Conservation (phyloP, 768 basidiomycete genomes). For the Leccinellum luteum region DNA sequence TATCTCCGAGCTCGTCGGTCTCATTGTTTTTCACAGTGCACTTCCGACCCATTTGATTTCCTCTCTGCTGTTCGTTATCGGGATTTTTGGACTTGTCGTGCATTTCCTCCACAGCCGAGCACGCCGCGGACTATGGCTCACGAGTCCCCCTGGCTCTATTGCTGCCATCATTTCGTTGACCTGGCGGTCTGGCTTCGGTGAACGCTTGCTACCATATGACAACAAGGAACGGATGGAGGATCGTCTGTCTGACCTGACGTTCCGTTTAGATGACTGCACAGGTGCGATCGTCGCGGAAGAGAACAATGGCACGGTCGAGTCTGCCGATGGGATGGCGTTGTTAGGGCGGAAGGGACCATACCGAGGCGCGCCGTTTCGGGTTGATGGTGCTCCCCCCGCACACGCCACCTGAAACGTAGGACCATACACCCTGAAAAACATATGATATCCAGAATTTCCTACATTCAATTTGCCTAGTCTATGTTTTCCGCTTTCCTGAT, state of each 20-base stretch:
- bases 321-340: constrained; percentile 15
- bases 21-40: constrained; percentile 35
- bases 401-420: background rate
- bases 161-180: constrained; percentile 56
- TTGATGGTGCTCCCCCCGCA: constrained; percentile 7
- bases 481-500: background rate
- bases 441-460: background rate
- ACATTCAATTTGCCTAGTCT: background rate
- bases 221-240: constrained; percentile 40
- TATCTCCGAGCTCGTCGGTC: background rate
- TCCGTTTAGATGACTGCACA: constrained; percentile 54
- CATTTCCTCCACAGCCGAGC: constrained; percentile 47
- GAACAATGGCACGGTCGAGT: constrained; percentile 13
- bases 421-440: background rate
- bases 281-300: constrained; percentile 64
- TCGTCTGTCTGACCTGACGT: constrained; percentile 50
- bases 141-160: constrained; percentile 58
- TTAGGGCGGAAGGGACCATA: constrained; percentile 11
- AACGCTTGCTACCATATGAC: constrained; percentile 60
- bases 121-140: constrained; percentile 49
- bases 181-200: constrained; percentile 59
- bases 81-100: constrained; percentile 44
- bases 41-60: constrained; percentile 54
- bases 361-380: background rate
- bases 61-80: constrained; percentile 45